Conservation (phyloP, 495 filamentous ascomycete genomes). For the Xylaria scruposa region DNA sequence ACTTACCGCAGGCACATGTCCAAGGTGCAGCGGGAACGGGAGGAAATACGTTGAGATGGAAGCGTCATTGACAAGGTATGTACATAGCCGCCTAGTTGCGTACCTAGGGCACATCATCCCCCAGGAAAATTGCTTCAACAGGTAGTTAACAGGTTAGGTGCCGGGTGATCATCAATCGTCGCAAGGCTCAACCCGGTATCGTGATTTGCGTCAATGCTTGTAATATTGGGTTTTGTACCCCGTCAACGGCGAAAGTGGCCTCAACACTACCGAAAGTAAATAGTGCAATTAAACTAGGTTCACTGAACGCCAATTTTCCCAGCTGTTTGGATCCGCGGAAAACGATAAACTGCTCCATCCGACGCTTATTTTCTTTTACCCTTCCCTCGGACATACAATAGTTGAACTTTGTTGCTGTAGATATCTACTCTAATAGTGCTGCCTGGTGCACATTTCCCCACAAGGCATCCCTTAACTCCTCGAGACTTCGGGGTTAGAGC, state of each 20-base stretch:
- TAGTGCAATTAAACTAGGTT: background rate
- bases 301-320: conserved; percentile 5
- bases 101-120: background rate
- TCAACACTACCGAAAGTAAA: background rate
- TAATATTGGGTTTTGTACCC: background rate
- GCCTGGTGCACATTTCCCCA: conserved; percentile 7
- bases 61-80: conserved; percentile 1
- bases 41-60: background rate
- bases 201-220: background rate
- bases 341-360: background rate
- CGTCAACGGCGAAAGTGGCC: background rate
- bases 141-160: background rate
- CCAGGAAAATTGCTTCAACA: background rate
- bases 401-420: background rate
- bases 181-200: background rate
- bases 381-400: background rate
- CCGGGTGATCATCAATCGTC: background rate
- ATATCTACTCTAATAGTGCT: background rate
- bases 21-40: background rate
- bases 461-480: conserved; percentile 20
- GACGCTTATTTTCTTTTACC: conserved; percentile 1
- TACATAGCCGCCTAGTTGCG: conserved; percentile 2
- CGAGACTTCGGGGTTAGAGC: background rate
- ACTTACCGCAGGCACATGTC: background rate
- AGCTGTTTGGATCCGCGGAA: conserved; percentile 13